Evolutionary conservation across 495 filamentous ascomycete species (phyloP), one percentile per base, ranked within the genome.

Genomic region (Astrocystis sublimbata): DNA sequence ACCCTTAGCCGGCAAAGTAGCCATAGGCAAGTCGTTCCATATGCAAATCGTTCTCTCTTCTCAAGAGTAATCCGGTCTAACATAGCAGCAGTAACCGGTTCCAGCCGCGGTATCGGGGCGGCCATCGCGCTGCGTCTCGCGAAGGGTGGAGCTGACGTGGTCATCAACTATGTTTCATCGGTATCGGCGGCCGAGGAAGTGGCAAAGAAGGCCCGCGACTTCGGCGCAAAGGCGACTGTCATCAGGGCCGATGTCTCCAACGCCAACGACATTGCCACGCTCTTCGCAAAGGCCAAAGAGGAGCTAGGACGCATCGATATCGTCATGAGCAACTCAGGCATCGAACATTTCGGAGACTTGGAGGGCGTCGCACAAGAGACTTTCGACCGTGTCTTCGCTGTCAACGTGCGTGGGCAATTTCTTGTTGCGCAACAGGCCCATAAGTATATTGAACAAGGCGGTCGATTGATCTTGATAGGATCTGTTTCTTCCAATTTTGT

Each of bases 321-420:
- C 50, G 89, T 92, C 42, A 85, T 86, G 74, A 83, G 78, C 69
- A 88, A 88, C 77, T 78, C 73, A 28, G 86, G 86, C 47, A 86
- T 81, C 65, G 85, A 85, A 72, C 76, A 74, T 55, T 86, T 80
- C 78, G 78, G 81, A 66, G 75, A 76, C 68, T 70, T 85, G 26
- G 80, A 83, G 52, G 86, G 91, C 49, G 80, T 90, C 23, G 89
- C 87, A 4, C 79, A 86, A 67, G 86, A 85, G 52, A 83, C 86
- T 62, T 91, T 85, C 77, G 88, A 92, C 71, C 76, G 81, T 40
- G 85, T 91, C 41, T 89, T 91, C 71, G 83, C 84, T 69, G 75
- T 91, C 50, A 92, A 92, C 71, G 83, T 84, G 6, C 79, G 86
- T 5, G 89, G 83, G 0, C 89, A 92, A 73, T 91, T 90, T 77